Percentiles rank a stretch among this genome's conserved stretches.
Conservation (phyloP, 257 asterid species). For the Euphrasia confusa region DNA sequence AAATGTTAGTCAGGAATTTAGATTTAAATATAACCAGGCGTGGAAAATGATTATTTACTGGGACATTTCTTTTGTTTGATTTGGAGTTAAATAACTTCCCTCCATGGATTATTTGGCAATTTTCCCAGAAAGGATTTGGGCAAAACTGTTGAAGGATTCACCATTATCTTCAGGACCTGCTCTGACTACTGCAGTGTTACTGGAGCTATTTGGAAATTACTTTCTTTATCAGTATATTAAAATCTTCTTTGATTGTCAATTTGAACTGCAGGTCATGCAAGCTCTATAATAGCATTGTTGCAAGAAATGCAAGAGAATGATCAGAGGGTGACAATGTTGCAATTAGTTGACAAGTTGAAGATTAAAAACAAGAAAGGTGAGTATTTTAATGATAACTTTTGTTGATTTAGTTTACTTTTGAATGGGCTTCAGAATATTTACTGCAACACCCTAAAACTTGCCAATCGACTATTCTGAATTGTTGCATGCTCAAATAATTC, state of each 20-base stretch:
- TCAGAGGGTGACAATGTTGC: slow-evolving; percentile 80
- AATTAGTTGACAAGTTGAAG: slow-evolving; percentile 82
- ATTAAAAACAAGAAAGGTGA: slow-evolving; percentile 60
- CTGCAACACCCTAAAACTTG: neutral
- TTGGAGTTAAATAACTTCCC: no score
- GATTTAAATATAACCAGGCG: no score
- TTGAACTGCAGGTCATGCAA: slow-evolving; percentile 64
- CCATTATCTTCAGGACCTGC: no score
- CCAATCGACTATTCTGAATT: slow-evolving; percentile 10
- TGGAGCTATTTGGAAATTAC: neutral
- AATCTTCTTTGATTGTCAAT: neutral
- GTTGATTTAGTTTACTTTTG: slow-evolving; percentile 9
- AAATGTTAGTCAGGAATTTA: no score
- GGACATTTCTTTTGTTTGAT: no score
- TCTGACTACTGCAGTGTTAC: no score
- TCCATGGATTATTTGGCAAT: no score
- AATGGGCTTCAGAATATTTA: slow-evolving; percentile 8
- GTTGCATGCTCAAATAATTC: neutral
- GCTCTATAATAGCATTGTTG: slow-evolving; percentile 50
- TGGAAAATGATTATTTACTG: no score
- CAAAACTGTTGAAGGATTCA: no score
- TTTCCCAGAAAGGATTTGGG: no score
- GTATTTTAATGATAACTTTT: slow-evolving; percentile 29
- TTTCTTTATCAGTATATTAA: slow-evolving; percentile 13
- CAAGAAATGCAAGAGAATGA: slow-evolving; percentile 72